A percentile compares a stretch with the other conserved stretches of the same genome.
Conservation (phyloP, 2,329 filamentous ascomycete species). For the Purpureocillium takamizusanense region DNA sequence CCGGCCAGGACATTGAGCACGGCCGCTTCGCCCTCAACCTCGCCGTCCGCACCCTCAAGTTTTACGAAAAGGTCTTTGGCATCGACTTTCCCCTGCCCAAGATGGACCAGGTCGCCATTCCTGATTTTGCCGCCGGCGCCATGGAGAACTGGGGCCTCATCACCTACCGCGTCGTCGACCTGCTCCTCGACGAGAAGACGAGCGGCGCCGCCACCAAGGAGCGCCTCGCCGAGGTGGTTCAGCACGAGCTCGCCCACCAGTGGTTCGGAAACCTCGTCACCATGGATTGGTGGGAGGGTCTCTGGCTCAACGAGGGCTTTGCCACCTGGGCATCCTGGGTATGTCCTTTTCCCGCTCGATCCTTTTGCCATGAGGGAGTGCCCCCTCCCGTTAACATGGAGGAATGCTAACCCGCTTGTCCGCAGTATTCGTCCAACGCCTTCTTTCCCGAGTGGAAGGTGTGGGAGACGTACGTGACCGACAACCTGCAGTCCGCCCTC, state of each 20-base stretch:
- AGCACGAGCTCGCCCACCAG: slow-evolving; percentile 94
- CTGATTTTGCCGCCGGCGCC: slow-evolving; percentile 88
- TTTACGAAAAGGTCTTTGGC: slow-evolving; percentile 77
- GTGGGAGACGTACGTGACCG: slow-evolving; percentile 90
- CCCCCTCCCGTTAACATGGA: too few relatives aligned
- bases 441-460: slow-evolving; percentile 99
- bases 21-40: slow-evolving; percentile 86
- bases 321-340: slow-evolving; percentile 41
- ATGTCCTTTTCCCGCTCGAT: slow-evolving; percentile 2
- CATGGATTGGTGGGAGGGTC: slow-evolving; percentile 97
- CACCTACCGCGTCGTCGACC: slow-evolving; percentile 77
- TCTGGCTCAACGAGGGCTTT: slow-evolving; percentile 95
- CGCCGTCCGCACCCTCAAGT: slow-evolving; percentile 79
- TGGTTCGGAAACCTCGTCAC: slow-evolving; percentile 98
- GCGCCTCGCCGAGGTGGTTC: slow-evolving; percentile 87
- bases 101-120: slow-evolving; percentile 72
- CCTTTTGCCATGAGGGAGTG: too few relatives aligned
- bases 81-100: slow-evolving; percentile 51
- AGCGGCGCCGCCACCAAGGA: slow-evolving; percentile 86
- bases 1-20: slow-evolving; percentile 82
- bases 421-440: slow-evolving; percentile 72
- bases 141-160: slow-evolving; percentile 99
- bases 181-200: slow-evolving; percentile 85
- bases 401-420: slow-evolving; percentile 2
- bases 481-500: slow-evolving; percentile 81